phyloP scores from a whole-genome alignment of 2,329 filamentous ascomycete genomes.

The Xylaria digitata region DNA sequence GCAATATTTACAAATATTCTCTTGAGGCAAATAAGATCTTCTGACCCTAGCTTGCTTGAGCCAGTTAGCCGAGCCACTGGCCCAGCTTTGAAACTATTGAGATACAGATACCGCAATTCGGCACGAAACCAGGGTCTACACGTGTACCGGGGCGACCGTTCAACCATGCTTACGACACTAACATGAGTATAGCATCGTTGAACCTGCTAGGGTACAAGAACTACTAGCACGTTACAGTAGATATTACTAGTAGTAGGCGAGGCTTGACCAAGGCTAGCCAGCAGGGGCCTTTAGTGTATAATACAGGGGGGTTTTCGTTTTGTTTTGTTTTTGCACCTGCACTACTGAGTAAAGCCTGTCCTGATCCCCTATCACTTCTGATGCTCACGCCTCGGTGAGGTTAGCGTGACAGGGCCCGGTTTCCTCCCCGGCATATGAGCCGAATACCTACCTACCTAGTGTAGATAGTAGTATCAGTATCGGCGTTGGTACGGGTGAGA shows the following conservation, averaged over 20 bases:
- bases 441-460: slow-evolving; percentile 9
- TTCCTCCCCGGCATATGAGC: slow-evolving; percentile 17
- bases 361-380: slow-evolving; percentile 8
- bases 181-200: slow-evolving; percentile 7
- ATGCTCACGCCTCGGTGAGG: slow-evolving; percentile 11
- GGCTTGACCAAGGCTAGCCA: too few relatives aligned
- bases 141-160: too few relatives aligned
- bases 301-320: slow-evolving; percentile 3
- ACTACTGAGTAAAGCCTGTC: slow-evolving; percentile 10
- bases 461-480: not conserved
- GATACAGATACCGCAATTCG: not conserved
- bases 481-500: slow-evolving; percentile 27
- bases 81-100: slow-evolving; percentile 5
- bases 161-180: slow-evolving; percentile 16
- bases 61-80: not conserved
- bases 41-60: slow-evolving; percentile 39
- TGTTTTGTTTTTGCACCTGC: not conserved
- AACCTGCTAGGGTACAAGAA: not conserved
- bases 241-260: not conserved
- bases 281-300: not conserved
- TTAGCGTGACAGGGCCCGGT: slow-evolving; percentile 20
- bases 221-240: not conserved
- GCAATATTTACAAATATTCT: not conserved
- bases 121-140: not conserved
- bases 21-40: not conserved